Percentiles rank a stretch among this genome's conserved stretches.
These are phyloP conservation scores for Oidiodendron maius DNA, from an alignment of 495 filamentous ascomycete species.

Conservation along the genomic window DNA sequence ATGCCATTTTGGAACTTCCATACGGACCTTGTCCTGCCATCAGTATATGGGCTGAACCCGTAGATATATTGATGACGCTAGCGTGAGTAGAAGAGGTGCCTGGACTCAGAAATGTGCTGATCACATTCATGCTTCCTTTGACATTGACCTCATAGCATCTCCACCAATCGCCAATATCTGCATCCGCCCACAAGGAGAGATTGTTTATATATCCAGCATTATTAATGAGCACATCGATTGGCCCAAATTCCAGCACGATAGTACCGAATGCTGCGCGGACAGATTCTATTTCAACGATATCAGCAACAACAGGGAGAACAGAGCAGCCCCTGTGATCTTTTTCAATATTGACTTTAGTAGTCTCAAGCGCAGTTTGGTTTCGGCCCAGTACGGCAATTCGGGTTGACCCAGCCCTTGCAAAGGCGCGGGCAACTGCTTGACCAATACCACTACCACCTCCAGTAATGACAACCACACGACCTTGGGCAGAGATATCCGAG, in stretches of 20 bases:
- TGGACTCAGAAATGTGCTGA: slow-evolving; percentile 33
- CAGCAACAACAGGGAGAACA: too few species aligned
- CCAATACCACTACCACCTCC: slow-evolving; percentile 33
- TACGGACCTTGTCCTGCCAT: slow-evolving; percentile 30
- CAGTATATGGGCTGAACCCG: slow-evolving; percentile 13
- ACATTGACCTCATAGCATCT: slow-evolving; percentile 37
- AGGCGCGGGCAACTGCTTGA: slow-evolving; percentile 22
- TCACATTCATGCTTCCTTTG: slow-evolving; percentile 28
- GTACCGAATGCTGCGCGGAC: too few species aligned
- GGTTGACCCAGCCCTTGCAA: slow-evolving; percentile 22
- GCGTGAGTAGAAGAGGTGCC: slow-evolving; percentile 28
- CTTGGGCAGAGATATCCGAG: too few species aligned
- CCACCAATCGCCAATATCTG: too few species aligned
- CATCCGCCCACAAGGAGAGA: too few species aligned
- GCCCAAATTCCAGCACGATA: too few species aligned
- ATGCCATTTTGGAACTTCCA: slow-evolving; percentile 32
- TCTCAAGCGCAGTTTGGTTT: slow-evolving; percentile 24
- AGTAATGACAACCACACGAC: too few species aligned
- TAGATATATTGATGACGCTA: slow-evolving; percentile 26
- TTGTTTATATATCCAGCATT: too few species aligned
- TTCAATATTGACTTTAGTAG: too few species aligned
- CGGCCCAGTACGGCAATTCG: slow-evolving; percentile 20
- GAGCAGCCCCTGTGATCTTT: too few species aligned
- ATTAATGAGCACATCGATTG: too few species aligned
- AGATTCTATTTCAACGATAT: too few species aligned